Base-by-base conservation (phyloP, 495 filamentous ascomycete species). In the Trichoderma parareesei region DNA sequence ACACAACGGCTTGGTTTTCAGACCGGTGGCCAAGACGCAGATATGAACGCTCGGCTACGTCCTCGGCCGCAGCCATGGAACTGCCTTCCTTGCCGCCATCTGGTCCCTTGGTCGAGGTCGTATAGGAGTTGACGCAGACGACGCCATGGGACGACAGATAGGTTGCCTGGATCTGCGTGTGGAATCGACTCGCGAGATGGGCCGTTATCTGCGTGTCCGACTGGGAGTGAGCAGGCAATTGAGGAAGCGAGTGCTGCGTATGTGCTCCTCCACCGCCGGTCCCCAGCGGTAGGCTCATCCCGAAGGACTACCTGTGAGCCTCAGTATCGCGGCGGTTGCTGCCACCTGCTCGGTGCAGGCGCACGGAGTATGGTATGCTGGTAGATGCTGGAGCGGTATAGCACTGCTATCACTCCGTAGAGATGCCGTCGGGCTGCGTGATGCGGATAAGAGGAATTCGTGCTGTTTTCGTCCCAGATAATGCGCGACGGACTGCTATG, bases 151-250 rank as follows among this genome's bases (percentile, higher is more conserved):
- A 95, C 1, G 92, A 96, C 46, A 98, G 85, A 64, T 84, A 84
- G 64, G 94, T 90, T 0, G 90, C 93, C 16, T 94, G 93, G 44
- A 96, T 75, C 46, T 88, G 87, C 20, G 93, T 86, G 79, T 98
- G 94, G 73, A 96, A 98, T 42, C 94, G 90, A 75, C 92, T 97
- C 63, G 94, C 94, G 37, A 98, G 83, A 76, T 98, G 94, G 40
- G 93, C 91, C 3, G 94, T 98, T 67, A 98, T 79, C 73, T 96
- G 91, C 49, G 93, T 97, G 76, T 98, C 94, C 64, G 93, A 97
- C 78, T 98, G 94, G 40, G 93, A 82, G 81, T 98, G 94, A 42
- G 88, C 82, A 41, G 94, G 94, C 63, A 98, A 78, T 38, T 91
- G 87, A 40, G 92, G 90, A 49, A 98, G 81, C 41, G 93, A 97